Base-by-base conservation (phyloP, 2,329 filamentous ascomycete genomes). In the Fonsecaea nubica region DNA sequence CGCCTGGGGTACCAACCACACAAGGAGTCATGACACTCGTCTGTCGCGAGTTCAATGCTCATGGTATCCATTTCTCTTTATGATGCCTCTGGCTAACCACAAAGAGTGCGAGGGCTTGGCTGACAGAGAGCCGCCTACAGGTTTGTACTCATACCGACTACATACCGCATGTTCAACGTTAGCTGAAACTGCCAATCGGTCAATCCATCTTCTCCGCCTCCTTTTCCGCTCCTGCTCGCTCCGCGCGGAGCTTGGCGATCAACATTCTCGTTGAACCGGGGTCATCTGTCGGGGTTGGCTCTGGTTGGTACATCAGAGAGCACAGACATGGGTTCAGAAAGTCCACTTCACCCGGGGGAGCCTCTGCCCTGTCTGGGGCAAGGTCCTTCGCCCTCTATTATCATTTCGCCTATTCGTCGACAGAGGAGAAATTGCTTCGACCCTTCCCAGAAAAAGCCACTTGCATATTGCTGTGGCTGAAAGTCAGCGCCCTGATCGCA, bases 171-270 rank as follows among this genome's bases (percentile, higher is more conserved):
- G n/a, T 18, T 45, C 40, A 18, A 45, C 40, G n/a, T 2, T 21
- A 45, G 15, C 15, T 45, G 40, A 13, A 10, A 38, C 36, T 38
- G 8, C 13, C 36, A 38, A 38, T 13, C 8, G 40, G n/a, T 45
- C 40, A 45, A 45, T 18, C 40, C 8, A 45, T 18, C 40, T 45
- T 12, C 45, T 48, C 9, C 21, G n/a, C 45, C 21, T 6, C 45
- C 18, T 25, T 9, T 50, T 25, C 45, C 21, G 21, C 18, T 25
- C 18, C 45, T 50, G 18, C 45, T 50, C 10, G 45, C n/a, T 25
- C 45, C 45, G 45, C 45, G 45, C 8, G 18, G 18, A 25, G 40
- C 53, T 55, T 55, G 53, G 45, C 45, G 12, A 50, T 25, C 45
- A 50, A 50, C 12, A 38, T 25, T 30, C 45, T 25, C 18, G 10